Evolutionary conservation across 805 yeast genomes (phyloP), one percentile per base, ranked within the genome.

Genomic region (Hanseniaspora pseudoguilliermondii): DNA sequence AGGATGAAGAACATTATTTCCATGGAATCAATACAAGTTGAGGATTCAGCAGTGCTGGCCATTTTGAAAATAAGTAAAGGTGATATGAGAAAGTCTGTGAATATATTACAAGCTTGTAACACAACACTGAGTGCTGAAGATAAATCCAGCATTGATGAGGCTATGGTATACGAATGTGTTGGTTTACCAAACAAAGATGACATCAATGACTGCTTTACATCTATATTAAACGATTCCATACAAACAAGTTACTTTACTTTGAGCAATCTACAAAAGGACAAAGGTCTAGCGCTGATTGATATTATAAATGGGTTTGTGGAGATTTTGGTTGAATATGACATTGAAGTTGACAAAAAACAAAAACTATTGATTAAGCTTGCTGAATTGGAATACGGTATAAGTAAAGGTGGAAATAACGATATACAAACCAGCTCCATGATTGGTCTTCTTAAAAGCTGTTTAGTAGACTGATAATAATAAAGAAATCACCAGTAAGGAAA

Each of bases 121-220:
- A 90, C 96, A 0, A 86, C 95, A 1, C 65, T 78, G 20, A 80
- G 78, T 36, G 23, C 49, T 6, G 57, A 43, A 5, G 54, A 49
- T 13, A 43, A 55, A 39, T 15, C 34, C 1, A 39, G 35, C 32
- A 84, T 93, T 42, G 77, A 83, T 32, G 78, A 77, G 34, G 82
- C 80, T 55, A 83, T 86, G 81, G 82, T 93, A 39, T 93, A 87
- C 67, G 96, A 90, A 60, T 90, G 97, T 66, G 83, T 93, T 35
- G 99, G 99, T 1, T 90, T 95, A 0, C 97, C 98, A 3, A 85
- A 85, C 60, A 97, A 97, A 1, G 77, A 75, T 41, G 96, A 90
- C 61, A 76, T 93, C 25, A 85, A 85, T 62, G 73, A 80, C 0
- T 82, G 89, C 5, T 71, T 93, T 58, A 84, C 83, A 59, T 78